Evolutionary conservation across 345 rosid genomes (phyloP).

Genomic region (Populus ilicifolia): DNA sequence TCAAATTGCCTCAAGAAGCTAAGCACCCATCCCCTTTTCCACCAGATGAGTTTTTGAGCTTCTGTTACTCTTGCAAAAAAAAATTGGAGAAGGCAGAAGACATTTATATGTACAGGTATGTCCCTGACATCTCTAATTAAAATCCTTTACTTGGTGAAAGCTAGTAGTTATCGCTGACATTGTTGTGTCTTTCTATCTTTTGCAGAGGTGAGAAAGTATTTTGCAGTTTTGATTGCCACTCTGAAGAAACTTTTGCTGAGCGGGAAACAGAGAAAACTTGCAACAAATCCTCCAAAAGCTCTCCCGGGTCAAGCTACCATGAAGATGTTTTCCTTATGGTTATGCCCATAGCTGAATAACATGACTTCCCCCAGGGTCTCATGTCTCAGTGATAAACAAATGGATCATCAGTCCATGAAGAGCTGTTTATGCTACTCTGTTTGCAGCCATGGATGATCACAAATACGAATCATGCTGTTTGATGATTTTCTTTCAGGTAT

Average conservation of each 20-base stretch:
- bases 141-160: no score
- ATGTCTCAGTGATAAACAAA: neutral
- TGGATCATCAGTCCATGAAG: constrained; percentile 54
- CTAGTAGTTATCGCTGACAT: no score
- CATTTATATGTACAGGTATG: constrained; percentile 74
- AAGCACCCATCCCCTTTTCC: constrained; percentile 19
- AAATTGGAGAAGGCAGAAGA: constrained; percentile 53
- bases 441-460: constrained; percentile 67
- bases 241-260: constrained; percentile 54
- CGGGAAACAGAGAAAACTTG: constrained; percentile 37
- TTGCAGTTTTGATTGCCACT: constrained; percentile 67
- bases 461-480: neutral
- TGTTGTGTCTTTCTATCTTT: neutral
- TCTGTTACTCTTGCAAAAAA: constrained; percentile 70
- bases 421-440: constrained; percentile 58
- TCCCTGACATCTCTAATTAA: neutral
- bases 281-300: constrained; percentile 21
- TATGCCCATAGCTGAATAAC: constrained; percentile 27
- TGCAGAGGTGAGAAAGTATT: constrained; percentile 84
- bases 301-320: constrained; percentile 19
- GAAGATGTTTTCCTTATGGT: constrained; percentile 37
- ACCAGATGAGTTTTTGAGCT: constrained; percentile 50
- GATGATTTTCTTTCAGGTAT: constrained; percentile 6
- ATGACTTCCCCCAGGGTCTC: constrained; percentile 23
- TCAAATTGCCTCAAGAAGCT: constrained; percentile 7